Percentiles rank a stretch among this genome's conserved stretches.
These are phyloP conservation scores for Tubosaeta sp. DNA, from an alignment of 768 basidiomycete genomes.

Conservation along the genomic window DNA sequence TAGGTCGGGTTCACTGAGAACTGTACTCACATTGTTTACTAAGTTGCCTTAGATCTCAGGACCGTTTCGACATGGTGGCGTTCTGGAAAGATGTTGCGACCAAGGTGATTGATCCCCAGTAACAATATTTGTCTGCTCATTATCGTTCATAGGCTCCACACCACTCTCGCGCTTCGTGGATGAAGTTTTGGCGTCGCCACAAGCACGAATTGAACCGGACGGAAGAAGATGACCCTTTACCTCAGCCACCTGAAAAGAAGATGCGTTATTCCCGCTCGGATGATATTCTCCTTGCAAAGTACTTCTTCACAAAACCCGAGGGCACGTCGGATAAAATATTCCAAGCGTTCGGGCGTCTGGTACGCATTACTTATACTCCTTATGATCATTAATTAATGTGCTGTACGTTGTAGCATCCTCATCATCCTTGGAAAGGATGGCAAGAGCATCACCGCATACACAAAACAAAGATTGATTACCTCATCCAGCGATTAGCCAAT, in stretches of 20 bases:
- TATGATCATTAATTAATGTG: not conserved
- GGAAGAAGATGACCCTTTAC: conserved; percentile 66
- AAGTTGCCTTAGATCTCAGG: conserved; percentile 42
- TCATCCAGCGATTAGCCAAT: conserved; percentile 54
- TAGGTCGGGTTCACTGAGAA: conserved; percentile 31
- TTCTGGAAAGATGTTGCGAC: conserved; percentile 77
- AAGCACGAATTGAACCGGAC: conserved; percentile 74
- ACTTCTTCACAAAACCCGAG: conserved; percentile 67
- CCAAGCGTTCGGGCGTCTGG: conserved; percentile 70
- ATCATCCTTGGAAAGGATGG: conserved; percentile 95
- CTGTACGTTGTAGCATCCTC: conserved; percentile 56
- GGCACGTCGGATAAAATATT: conserved; percentile 84
- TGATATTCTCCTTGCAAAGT: conserved; percentile 74
- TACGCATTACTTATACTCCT: conserved; percentile 30
- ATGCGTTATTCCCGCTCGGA: conserved; percentile 80
- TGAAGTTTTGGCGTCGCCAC: conserved; percentile 89
- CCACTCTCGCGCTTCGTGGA: conserved; percentile 90
- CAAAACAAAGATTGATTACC: conserved; percentile 80
- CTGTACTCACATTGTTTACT: conserved; percentile 1
- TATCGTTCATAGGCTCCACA: conserved; percentile 64
- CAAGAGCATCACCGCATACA: conserved; percentile 90
- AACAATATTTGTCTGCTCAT: conserved; percentile 1
- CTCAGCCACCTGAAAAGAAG: conserved; percentile 80
- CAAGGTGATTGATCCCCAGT: conserved; percentile 41
- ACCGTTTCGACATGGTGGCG: conserved; percentile 65